Evolutionary conservation across 108 stramenopile genomes (phyloP).

Genomic region (Cyclotella distinguenda): DNA sequence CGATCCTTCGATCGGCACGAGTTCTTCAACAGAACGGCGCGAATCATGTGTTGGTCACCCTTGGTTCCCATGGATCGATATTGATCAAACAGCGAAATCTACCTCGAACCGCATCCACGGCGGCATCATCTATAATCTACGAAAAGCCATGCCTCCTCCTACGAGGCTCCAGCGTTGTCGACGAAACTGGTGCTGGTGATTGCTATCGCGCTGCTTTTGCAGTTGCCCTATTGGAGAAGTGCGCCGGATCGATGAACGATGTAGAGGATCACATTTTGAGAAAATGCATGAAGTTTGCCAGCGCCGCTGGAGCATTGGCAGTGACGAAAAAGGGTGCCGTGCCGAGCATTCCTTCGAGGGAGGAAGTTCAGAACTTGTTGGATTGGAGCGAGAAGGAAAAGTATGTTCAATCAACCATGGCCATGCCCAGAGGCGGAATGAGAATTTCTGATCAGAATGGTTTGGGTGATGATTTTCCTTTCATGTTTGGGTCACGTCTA

Average conservation of each 20-base stretch:
- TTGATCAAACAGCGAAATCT: constrained; percentile 22
- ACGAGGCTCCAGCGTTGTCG: constrained; percentile 51
- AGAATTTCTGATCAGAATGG: not conserved
- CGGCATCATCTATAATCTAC: constrained; percentile 18
- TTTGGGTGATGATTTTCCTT: constrained; percentile 55
- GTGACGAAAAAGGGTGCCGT: constrained; percentile 61
- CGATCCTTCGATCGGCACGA: constrained; percentile 1
- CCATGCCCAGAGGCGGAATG: constrained; percentile 31
- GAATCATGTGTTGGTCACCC: constrained; percentile 66
- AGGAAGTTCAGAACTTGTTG: constrained; percentile 45
- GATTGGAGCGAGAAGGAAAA: not conserved
- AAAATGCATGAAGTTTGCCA: constrained; percentile 66
- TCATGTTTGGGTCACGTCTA: constrained; percentile 76
- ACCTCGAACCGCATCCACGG: not conserved
- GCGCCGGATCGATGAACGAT: not conserved
- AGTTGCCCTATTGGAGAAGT: constrained; percentile 63
- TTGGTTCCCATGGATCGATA: constrained; percentile 60
- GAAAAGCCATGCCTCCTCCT: constrained; percentile 40
- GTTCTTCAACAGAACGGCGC: constrained; percentile 59
- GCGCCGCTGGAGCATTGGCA: constrained; percentile 71
- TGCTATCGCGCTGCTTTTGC: constrained; percentile 84
- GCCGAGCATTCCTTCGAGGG: constrained; percentile 58
- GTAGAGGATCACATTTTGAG: constrained; percentile 14
- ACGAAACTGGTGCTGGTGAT: constrained; percentile 86
- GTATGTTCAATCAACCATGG: not conserved